Base-by-base conservation (phyloP, 495 filamentous ascomycete genomes). In the Lindgomyces ingoldianus region DNA sequence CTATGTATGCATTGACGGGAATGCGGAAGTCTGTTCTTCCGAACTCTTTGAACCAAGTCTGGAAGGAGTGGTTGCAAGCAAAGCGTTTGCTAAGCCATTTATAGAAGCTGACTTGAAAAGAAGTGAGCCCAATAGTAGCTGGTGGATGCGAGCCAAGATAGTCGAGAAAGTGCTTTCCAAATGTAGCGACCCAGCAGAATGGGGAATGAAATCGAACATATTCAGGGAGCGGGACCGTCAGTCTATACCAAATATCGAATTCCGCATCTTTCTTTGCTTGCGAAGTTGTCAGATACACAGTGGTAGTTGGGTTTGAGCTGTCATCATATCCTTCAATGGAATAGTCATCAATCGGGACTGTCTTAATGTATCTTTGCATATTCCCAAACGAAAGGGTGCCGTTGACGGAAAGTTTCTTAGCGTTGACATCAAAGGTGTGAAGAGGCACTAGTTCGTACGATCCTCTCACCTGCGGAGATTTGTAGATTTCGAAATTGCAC, bases 121-220 rank as follows among this genome's bases (percentile, higher is more conserved):
- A 73, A 4, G 62, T 9, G 0, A 91, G 63, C 3, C 68, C 65
- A 1, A 86, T 80, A 21, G 36, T 41, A 21, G 27, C 22, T 10
- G 30, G n/a, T 14, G 42, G n/a, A 19, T 16, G n/a, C 24, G 42
- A 55, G 22, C 21, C 19, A 4, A 60, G 6, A 26, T 81, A 91
- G 60, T 90, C 88, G 16, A 90, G 75, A 39, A 88, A 80, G 66
- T 89, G 83, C 67, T 90, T 91, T 1, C 81, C 79, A 12, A 91
- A 75, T 50, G 85, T 81, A 0, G 82, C 86, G 16, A 91, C 65
- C 89, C 89, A 91, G 0, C 83, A 57, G 58, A 90, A 91, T 0
- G 81, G 77, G 4, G 77, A 51, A 57, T 85, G 77, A 64, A 84
- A 91, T 21, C 83, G 70, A 36, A 22, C 46, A 64, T 92, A 92